Evolutionary conservation across 106 monocot genomes (phyloP).

Genomic region (Alisma plantagoaquatica): DNA sequence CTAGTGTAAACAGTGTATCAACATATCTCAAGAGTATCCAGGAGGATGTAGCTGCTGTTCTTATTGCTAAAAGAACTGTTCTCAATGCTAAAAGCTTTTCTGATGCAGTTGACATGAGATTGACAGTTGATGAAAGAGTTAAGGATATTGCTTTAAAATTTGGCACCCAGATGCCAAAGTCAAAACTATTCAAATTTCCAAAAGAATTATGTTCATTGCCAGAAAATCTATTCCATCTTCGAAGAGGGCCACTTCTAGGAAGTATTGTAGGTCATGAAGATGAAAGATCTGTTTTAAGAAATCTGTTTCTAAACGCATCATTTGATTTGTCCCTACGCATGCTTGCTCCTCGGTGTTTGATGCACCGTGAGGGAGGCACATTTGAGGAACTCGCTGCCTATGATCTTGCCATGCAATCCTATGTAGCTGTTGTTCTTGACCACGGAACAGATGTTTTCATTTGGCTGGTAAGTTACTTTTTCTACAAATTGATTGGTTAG

Average conservation of each 20-base stretch:
- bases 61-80: conserved; percentile 79
- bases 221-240: conserved; percentile 86
- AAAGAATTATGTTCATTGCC: conserved; percentile 71
- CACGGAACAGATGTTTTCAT: conserved; percentile 98
- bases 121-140: conserved; percentile 79
- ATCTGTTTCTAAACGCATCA: conserved; percentile 81
- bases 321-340: conserved; percentile 91
- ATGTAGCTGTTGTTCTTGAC: conserved; percentile 85
- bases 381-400: conserved; percentile 96
- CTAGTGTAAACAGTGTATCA: conserved; percentile 75
- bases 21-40: conserved; percentile 73
- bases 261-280: conserved; percentile 93
- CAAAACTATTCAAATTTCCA: conserved; percentile 68
- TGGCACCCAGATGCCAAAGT: conserved; percentile 65
- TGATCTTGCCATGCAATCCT: conserved; percentile 93
- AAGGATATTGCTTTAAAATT: conserved; percentile 86
- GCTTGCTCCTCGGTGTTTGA: conserved; percentile 86
- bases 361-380: conserved; percentile 92
- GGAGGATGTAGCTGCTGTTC: conserved; percentile 68
- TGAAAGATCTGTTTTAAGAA: conserved; percentile 92
- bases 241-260: conserved; percentile 88
- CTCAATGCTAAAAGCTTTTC: conserved; percentile 50
- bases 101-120: conserved; percentile 63
- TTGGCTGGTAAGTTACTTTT: conserved; percentile 69
- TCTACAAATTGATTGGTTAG: too few species aligned